A percentile compares a stretch with the other conserved stretches of the same genome.
These are phyloP conservation scores for Epichloe baconii DNA, from an alignment of 2,329 filamentous ascomycete species.

Conservation along the genomic window DNA sequence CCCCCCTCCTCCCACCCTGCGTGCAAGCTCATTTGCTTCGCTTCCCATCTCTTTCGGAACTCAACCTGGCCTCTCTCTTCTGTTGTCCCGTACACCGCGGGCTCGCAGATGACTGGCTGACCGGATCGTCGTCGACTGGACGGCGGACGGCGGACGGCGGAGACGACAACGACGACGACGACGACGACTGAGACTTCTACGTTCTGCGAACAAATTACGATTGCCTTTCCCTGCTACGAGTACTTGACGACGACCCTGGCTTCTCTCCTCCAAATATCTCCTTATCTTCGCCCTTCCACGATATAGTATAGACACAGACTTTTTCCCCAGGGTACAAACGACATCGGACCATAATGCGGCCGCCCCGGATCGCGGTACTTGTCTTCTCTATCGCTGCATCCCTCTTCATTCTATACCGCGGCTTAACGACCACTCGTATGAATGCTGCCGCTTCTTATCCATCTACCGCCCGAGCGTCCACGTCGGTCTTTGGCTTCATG, in stretches of 20 bases:
- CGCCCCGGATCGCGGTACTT: slow-evolving; percentile 40
- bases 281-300: background rate
- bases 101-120: slow-evolving; percentile 6
- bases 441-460: slow-evolving; percentile 13
- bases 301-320: background rate
- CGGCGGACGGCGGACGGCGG: slow-evolving; percentile 2
- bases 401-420: slow-evolving; percentile 42
- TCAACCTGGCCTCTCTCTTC: background rate
- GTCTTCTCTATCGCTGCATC: slow-evolving; percentile 39
- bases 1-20: background rate
- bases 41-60: background rate
- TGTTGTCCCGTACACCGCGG: background rate
- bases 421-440: slow-evolving; percentile 24
- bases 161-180: background rate
- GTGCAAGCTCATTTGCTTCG: background rate
- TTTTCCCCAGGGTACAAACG: background rate
- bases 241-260: background rate
- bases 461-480: slow-evolving; percentile 11
- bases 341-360: slow-evolving; percentile 31
- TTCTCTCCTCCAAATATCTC: background rate
- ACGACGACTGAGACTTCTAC: background rate
- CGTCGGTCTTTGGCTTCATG: slow-evolving; percentile 36
- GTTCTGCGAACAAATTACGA: background rate
- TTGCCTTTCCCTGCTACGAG: background rate
- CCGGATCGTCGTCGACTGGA: slow-evolving; percentile 5